Evolutionary conservation across 108 stramenopile species (phyloP), one percentile per base, ranked within the genome.

Genomic region (Nitzschia inconspicua): DNA sequence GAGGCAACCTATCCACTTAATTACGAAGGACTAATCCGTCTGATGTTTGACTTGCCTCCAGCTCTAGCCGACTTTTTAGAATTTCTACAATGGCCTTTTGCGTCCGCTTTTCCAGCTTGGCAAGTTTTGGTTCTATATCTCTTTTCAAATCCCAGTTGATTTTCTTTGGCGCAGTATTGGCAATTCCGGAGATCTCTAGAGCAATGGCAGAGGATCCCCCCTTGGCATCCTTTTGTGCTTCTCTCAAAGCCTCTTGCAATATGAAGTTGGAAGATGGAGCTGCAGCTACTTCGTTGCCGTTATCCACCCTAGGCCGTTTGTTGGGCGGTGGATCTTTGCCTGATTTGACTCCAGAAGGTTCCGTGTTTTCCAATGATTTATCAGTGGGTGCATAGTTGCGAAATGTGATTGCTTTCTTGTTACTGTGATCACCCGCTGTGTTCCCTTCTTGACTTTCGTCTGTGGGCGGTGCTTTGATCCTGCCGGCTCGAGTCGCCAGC

Each of bases 131-230:
- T 46, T 73, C 50, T 46, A 89, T 77, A 60, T 86, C 91, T 26
- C 88, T 71, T 43, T 93, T 93, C 61, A 93, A 70, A 84, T 93
- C 91, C 83, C 81, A 82, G 66, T 93, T 93, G 32, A 86, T 76
- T 58, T 93, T 93, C 53, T 85, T 77, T 3, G 86, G 78, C 18
- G 81, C 62, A 25, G 73, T 32, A 24, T 6, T 20, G 0, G 35
- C 19, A 27, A 53, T 63, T 11, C 28, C 43, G 36, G 5, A n/a
- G 6, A 3, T 22, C 19, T 43, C 11, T 3, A n/a, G n/a, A n/a
- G n/a, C 10, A 25, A 29, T 32, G 23, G 48, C 35, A n/a, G 31
- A 11, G 24, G 24, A 30, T 16, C 3, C 37, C 13, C 34, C 20
- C 31, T 34, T 10, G 9, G 55, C 22, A 28, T 76, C 77, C 31